These are phyloP conservation scores for Emergomyces orientalis DNA, from an alignment of 2,329 filamentous ascomycete genomes.

Conservation along the genomic window DNA sequence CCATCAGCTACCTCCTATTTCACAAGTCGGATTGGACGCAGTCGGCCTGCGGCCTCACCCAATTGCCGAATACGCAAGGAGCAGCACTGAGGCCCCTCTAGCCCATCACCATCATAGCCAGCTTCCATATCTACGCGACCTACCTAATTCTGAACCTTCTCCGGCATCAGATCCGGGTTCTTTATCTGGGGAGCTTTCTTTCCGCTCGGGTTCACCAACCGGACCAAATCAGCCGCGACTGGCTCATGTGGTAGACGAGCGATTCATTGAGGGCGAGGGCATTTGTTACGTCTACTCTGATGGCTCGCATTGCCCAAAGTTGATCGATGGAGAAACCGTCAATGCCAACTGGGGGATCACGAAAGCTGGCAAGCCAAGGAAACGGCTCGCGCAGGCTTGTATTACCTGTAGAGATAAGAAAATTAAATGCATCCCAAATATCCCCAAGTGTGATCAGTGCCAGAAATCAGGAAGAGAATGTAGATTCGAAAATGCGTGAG, in stretches of 20 bases:
- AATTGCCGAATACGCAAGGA: not conserved
- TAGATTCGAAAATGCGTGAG: slow-evolving; percentile 78
- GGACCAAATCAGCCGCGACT: not conserved
- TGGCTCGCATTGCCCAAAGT: slow-evolving; percentile 68
- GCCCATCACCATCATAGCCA: slow-evolving; percentile 17
- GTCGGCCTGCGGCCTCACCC: not conserved
- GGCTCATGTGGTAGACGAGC: slow-evolving; percentile 30
- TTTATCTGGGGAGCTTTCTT: slow-evolving; percentile 10
- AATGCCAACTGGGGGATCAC: slow-evolving; percentile 92
- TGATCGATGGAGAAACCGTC: slow-evolving; percentile 76
- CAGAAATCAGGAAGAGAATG: slow-evolving; percentile 82
- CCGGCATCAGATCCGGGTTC: slow-evolving; percentile 20
- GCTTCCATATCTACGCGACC: slow-evolving; percentile 14
- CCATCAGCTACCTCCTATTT: not conserved
- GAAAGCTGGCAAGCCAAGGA: slow-evolving; percentile 86
- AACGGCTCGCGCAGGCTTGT: slow-evolving; percentile 84
- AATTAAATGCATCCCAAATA: slow-evolving; percentile 90
- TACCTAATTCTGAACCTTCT: slow-evolving; percentile 7
- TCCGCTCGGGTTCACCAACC: slow-evolving; percentile 1
- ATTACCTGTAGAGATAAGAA: slow-evolving; percentile 93
- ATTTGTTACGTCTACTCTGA: slow-evolving; percentile 81
- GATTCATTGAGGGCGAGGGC: slow-evolving; percentile 60
- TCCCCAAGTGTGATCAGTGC: slow-evolving; percentile 79
- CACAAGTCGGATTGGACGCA: not conserved
- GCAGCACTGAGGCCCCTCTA: slow-evolving; percentile 10